These are phyloP conservation scores for Erythrobasidium hasegawianum DNA, from an alignment of 1,284 basidiomycete species.

Conservation along the genomic window DNA sequence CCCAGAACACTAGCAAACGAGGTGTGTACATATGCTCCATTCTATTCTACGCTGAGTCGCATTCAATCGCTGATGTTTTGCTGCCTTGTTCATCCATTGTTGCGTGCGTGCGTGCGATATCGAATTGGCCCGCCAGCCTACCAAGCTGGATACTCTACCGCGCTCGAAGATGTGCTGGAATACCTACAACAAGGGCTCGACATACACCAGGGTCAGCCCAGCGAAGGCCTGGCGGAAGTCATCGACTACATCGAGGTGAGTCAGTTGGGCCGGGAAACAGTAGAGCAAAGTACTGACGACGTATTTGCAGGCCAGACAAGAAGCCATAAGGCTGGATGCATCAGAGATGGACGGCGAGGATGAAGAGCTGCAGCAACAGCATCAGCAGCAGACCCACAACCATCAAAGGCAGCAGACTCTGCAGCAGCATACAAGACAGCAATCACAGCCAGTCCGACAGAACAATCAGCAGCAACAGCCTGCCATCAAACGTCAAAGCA, in stretches of 20 bases:
- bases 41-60: too few species aligned
- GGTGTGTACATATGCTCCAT: too few species aligned
- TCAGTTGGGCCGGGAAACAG: too few species aligned
- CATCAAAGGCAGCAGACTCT: background rate
- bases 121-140: constrained; percentile 9
- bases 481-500: background rate
- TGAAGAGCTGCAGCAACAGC: constrained; percentile 11
- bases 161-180: constrained; percentile 32
- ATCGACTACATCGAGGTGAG: constrained; percentile 35
- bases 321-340: constrained; percentile 16
- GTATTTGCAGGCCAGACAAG: constrained; percentile 22
- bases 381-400: constrained; percentile 1
- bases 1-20: constrained; percentile 26
- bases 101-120: too few species aligned
- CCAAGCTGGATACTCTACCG: constrained; percentile 33
- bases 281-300: too few species aligned
- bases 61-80: background rate
- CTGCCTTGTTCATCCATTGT: constrained; percentile 2
- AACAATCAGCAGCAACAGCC: constrained; percentile 8
- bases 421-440: constrained; percentile 4
- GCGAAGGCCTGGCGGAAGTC: constrained; percentile 25
- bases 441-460: background rate
- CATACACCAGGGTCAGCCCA: constrained; percentile 20
- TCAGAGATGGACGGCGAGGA: constrained; percentile 29
- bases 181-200: constrained; percentile 33